Evolutionary conservation across 768 basidiomycete species (phyloP), one percentile per base, ranked within the genome.

Genomic region (Tulasnella sp.): DNA sequence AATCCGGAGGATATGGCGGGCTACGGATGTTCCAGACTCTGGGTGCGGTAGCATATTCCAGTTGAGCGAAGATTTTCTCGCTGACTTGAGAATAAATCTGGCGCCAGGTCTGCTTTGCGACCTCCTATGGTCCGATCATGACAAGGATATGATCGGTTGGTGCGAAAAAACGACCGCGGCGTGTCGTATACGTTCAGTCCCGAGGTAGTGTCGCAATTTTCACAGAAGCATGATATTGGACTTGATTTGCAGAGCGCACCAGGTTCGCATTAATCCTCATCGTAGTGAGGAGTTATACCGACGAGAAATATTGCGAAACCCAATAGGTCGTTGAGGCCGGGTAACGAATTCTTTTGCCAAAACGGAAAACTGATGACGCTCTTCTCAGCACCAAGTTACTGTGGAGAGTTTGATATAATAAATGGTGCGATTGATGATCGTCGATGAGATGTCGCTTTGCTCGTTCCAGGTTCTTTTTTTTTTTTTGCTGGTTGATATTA

Each of bases 351-450:
- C 85, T n/a, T 99, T 98, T 81, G 96, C 96, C 67, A 98, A 99
- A 85, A n/a, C n/a, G 88, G 97, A 79, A 96, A 97, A 85, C 84
- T 99, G 79, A 97, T 99, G 79, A 99, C 97, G 58, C 83, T 99
- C 67, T 99, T 99, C 86, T 97, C 95, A 31, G 97, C 97, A 72
- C 97, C 97, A 77, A 94, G 94, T 86, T 94, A 94, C 81, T 94
- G 92, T 80, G 93, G 94, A 79, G 93, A 99, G 85, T 99, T 99
- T 81, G 97, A 99, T 84, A n/a, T n/a, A n/a, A n/a, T n/a, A n/a
- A 99, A 99, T 83, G 97, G 97, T 45, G 97, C 97, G 42, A 99
- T n/a, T 99, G 97, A 99, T 99, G 97, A 96, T 93, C 81, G 97
- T 99, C 58, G 97, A 98, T 81, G 97, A 98, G 85, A 97, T 97